Percentiles rank a stretch among this genome's conserved stretches.
phyloP scores from a whole-genome alignment of 2,329 filamentous ascomycete genomes.

The Aspergillus texensis region DNA sequence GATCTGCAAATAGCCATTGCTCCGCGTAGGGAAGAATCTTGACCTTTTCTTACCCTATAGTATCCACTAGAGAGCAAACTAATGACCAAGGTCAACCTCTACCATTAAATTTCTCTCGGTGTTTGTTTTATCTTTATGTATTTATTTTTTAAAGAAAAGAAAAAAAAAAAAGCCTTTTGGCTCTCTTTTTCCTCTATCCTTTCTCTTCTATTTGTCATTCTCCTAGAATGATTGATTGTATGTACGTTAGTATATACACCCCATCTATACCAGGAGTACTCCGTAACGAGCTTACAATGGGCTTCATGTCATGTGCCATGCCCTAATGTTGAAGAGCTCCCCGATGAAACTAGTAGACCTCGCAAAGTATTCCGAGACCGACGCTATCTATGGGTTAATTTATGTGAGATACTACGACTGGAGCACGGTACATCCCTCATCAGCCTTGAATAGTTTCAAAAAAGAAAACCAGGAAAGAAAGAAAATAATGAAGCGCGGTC shows the following conservation, averaged over 20 bases:
- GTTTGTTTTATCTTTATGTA: not conserved
- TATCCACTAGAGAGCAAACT: not conserved
- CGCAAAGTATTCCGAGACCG: not conserved
- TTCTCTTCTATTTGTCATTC: not conserved
- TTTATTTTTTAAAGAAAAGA: too few relatives aligned
- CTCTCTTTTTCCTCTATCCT: not conserved
- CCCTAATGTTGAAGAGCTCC: not conserved
- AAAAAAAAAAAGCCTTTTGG: too few relatives aligned
- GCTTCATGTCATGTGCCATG: not conserved
- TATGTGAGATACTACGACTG: not conserved
- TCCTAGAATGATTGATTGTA: not conserved
- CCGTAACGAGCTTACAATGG: not conserved
- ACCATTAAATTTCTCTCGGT: not conserved
- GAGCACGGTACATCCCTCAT: not conserved
- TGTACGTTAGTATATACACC: not conserved
- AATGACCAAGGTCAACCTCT: not conserved
- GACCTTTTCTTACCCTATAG: not conserved
- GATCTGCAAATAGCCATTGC: constrained; percentile 4
- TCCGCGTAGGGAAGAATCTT: not conserved
- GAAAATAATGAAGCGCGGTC: constrained; percentile 12
- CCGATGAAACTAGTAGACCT: not conserved
- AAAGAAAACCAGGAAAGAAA: not conserved
- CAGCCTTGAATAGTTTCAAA: not conserved
- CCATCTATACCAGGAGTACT: too few relatives aligned
- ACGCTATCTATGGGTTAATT: not conserved